These are phyloP conservation scores for Zea luxurians DNA, from an alignment of 176 grass and related monocot genomes.

Conservation along the genomic window DNA sequence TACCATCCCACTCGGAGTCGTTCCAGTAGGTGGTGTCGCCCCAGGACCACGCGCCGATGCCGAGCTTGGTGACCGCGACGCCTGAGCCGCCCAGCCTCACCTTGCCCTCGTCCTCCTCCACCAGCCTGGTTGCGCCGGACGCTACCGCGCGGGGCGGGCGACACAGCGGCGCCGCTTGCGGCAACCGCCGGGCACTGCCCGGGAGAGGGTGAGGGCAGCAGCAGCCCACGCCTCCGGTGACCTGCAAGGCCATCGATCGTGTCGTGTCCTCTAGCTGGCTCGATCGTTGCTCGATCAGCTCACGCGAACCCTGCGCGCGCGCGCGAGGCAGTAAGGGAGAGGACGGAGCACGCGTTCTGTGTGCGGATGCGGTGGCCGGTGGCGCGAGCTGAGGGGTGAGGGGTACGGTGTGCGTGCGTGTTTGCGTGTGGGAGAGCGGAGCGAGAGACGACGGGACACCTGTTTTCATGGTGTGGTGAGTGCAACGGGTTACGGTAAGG, in stretches of 20 bases:
- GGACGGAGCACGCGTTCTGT: not conserved
- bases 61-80: slow-evolving; percentile 72
- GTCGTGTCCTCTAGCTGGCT: not conserved
- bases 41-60: slow-evolving; percentile 89
- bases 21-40: slow-evolving; percentile 96
- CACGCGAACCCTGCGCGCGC: not conserved
- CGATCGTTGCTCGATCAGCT: not conserved
- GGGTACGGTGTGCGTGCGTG: not conserved
- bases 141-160: slow-evolving; percentile 9
- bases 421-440: not conserved
- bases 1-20: slow-evolving; percentile 83
- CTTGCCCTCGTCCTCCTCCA: slow-evolving; percentile 54
- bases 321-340: not conserved
- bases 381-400: too few species aligned
- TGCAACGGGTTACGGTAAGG: not conserved
- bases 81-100: slow-evolving; percentile 68
- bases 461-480: not conserved
- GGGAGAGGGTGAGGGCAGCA: not conserved
- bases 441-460: not conserved
- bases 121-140: not conserved
- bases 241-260: slow-evolving; percentile 1
- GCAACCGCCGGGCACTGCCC: not conserved
- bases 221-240: slow-evolving; percentile 7
- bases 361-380: not conserved
- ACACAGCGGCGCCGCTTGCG: not conserved